phyloP scores from a whole-genome alignment of 805 yeast species.

The Hanseniaspora guilliermondii region DNA sequence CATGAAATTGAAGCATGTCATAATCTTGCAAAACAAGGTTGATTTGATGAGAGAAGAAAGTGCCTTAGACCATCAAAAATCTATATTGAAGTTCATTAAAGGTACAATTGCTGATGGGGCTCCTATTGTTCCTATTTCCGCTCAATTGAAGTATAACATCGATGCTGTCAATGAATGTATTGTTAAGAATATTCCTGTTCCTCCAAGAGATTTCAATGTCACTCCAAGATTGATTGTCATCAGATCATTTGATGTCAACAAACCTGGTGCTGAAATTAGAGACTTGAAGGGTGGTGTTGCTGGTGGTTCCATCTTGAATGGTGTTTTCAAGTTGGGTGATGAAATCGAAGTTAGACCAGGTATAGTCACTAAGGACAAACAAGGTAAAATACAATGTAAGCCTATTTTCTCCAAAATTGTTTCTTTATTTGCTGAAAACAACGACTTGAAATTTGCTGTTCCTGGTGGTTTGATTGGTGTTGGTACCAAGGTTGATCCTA shows the following conservation, averaged over 20 bases:
- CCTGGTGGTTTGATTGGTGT: constrained; percentile 99
- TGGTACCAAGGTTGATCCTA: constrained; percentile 97
- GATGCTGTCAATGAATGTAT: constrained; percentile 97
- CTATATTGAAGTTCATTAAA: constrained; percentile 80
- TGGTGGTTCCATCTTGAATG: constrained; percentile 94
- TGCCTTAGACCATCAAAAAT: constrained; percentile 89
- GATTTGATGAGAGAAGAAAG: constrained; percentile 96
- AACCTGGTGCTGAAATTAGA: constrained; percentile 95
- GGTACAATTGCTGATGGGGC: constrained; percentile 99
- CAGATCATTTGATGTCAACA: constrained; percentile 96
- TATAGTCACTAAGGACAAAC: constrained; percentile 89
- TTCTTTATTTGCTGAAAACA: constrained; percentile 92
- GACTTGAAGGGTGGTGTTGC: constrained; percentile 99
- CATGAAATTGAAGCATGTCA: constrained; percentile 94
- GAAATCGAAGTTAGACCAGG: constrained; percentile 99
- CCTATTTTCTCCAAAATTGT: constrained; percentile 92
- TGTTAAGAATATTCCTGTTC: constrained; percentile 87
- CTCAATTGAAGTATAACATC: constrained; percentile 94
- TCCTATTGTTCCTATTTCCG: constrained; percentile 96
- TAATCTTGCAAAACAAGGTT: constrained; percentile 92
- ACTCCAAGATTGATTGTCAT: constrained; percentile 92
- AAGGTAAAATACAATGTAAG: constrained; percentile 78
- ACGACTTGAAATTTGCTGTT: constrained; percentile 94
- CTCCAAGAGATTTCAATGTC: constrained; percentile 86
- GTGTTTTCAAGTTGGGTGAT: constrained; percentile 94